Conservation (phyloP, 352 stramenopile species). For the Elongisporangium anandrum region DNA sequence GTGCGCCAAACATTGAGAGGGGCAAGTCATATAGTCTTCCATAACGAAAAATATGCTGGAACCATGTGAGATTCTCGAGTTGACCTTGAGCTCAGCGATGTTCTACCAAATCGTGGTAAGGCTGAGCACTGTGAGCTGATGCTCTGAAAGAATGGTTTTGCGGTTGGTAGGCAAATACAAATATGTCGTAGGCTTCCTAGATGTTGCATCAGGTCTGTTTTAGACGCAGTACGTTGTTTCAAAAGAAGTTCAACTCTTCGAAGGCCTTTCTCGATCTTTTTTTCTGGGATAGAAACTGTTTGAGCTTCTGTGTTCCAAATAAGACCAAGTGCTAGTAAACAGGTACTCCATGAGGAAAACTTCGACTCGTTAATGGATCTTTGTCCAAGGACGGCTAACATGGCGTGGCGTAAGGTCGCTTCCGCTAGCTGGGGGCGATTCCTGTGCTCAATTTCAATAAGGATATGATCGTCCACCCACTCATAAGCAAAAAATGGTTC, state of each 20-base stretch:
- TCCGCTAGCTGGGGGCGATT: constrained; percentile 3
- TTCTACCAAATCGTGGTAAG: constrained; percentile 1
- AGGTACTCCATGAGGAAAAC: constrained; percentile 12
- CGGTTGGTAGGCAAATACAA: constrained; percentile 9
- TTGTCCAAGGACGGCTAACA: constrained; percentile 16
- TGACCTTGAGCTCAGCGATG: not conserved
- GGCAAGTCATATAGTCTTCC: constrained; percentile 7
- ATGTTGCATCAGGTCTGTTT: constrained; percentile 11
- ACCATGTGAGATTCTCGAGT: not conserved
- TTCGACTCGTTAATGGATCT: constrained; percentile 22
- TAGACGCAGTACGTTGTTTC: not conserved
- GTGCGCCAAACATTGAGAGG: constrained; percentile 5
- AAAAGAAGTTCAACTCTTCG: not conserved
- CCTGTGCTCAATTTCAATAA: constrained; percentile 10
- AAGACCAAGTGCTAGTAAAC: constrained; percentile 12
- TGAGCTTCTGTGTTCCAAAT: constrained; percentile 7
- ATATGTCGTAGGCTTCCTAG: constrained; percentile 21
- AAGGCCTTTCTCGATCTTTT: constrained; percentile 13
- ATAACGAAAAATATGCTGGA: constrained; percentile 1
- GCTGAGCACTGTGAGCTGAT: constrained; percentile 5
- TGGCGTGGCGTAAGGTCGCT: constrained; percentile 4
- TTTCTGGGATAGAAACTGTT: constrained; percentile 12
- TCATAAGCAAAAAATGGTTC: constrained; percentile 18
- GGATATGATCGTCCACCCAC: constrained; percentile 26
- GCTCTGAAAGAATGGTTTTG: constrained; percentile 15